Evolutionary conservation across 106 monocot species (phyloP).

Genomic region (Dioscorea dumetorum): DNA sequence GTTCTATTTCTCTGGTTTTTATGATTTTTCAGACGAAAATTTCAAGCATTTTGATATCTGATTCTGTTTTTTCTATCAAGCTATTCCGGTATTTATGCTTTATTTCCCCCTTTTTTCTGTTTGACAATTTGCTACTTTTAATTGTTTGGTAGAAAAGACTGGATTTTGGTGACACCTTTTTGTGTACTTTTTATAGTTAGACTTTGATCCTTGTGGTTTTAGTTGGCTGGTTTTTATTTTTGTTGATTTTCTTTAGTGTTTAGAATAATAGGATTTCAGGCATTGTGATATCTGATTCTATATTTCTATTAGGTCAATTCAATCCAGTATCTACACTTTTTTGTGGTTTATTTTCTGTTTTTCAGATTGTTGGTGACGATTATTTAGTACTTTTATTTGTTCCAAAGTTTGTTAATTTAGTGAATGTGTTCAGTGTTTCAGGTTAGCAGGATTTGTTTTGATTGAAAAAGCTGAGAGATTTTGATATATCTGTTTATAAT

Average conservation of each 20-base stretch:
- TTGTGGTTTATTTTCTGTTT: too few species aligned
- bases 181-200: not conserved
- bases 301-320: too few species aligned
- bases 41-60: not conserved
- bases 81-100: too few species aligned
- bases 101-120: too few species aligned
- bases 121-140: too few species aligned
- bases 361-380: not conserved
- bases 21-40: not conserved
- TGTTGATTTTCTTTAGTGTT: not conserved
- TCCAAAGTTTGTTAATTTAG: not conserved
- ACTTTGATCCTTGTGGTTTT: not conserved
- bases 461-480: not conserved
- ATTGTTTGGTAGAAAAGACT: too few species aligned
- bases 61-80: too few species aligned
- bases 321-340: too few species aligned
- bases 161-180: not conserved
- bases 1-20: not conserved
- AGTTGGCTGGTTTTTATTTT: not conserved
- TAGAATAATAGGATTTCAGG: not conserved
- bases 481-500: not conserved
- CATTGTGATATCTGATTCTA: not conserved
- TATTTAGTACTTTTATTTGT: not conserved
- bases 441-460: not conserved
- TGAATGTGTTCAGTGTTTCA: not conserved